These are phyloP conservation scores for Jamesozyma rosinii DNA, from an alignment of 805 yeast genomes.

Conservation along the genomic window DNA sequence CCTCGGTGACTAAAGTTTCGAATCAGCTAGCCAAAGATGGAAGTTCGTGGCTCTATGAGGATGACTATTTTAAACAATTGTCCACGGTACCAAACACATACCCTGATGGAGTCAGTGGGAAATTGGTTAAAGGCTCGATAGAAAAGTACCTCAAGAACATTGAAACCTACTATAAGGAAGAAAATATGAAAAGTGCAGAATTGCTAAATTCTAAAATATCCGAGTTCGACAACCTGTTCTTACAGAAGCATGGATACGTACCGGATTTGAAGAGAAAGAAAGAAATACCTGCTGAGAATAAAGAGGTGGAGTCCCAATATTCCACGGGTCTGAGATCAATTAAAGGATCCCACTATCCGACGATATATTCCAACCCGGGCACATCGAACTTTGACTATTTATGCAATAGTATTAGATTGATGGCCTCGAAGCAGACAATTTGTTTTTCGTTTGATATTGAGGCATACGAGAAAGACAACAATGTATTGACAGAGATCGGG, in stretches of 20 bases:
- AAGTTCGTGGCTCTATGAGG: slow-evolving; percentile 15
- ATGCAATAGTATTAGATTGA: slow-evolving; percentile 13
- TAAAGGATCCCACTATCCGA: slow-evolving; percentile 19
- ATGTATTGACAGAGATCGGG: slow-evolving; percentile 47
- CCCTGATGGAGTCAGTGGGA: neutral
- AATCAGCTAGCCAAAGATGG: neutral
- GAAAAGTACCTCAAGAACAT: slow-evolving; percentile 9
- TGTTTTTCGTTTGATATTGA: slow-evolving; percentile 48
- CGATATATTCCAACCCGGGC: slow-evolving; percentile 16
- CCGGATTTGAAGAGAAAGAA: slow-evolving; percentile 2
- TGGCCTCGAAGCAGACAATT: slow-evolving; percentile 22
- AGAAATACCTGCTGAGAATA: neutral
- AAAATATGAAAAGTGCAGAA: slow-evolving; percentile 6
- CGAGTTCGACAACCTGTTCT: slow-evolving; percentile 2
- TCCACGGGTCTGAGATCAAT: slow-evolving; percentile 10
- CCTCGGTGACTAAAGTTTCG: neutral
- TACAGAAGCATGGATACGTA: neutral
- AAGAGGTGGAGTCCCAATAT: slow-evolving; percentile 3
- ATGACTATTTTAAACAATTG: slow-evolving; percentile 13
- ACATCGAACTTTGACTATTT: slow-evolving; percentile 16
- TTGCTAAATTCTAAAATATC: slow-evolving; percentile 9
- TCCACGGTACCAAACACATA: slow-evolving; percentile 4
- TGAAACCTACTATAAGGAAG: slow-evolving; percentile 4
- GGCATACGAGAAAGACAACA: slow-evolving; percentile 41
- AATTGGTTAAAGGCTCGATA: neutral